Evolutionary conservation across 2,329 filamentous ascomycete species (phyloP), one percentile per base, ranked within the genome.

Genomic region (Parafenestella ontariensis): DNA sequence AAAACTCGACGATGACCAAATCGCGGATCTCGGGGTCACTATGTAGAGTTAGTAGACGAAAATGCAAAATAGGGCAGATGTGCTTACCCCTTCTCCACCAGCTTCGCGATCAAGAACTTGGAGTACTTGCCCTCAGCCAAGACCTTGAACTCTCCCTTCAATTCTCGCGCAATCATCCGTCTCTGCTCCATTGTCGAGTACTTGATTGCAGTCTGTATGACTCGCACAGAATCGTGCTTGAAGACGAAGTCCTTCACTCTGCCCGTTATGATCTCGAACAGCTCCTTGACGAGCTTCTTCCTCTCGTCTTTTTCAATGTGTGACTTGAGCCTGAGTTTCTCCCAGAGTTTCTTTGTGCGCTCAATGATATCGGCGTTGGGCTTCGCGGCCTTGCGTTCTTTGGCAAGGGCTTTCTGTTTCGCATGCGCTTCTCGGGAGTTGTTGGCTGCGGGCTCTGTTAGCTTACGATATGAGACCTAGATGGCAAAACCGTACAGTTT

Each of bases 221-320:
- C 92, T 65, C 95, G 87, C n/a, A 96, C 94, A 31, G 92, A 91
- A 74, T 99, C 95, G 76, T 99, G 95, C 85, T 99, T 99, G 79
- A 99, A 90, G 18, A 97, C 94, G 65, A 98, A 96, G 59, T 98
- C 95, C 77, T 91, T 92, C 68, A 98, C 90, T 53, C 90, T 87
- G 48, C 93, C 94, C 21, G 91, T 95, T 68, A 97, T 90, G 70
- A 99, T 96, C 52, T 85, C 83, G 76, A 96, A 98, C 23, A 99
- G 84, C 80, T 99, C 94, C 56, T 88, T 85, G 43, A 98, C 90
- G 36, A 99, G 85, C 73, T 89, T 84, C 76, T 94, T 89, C 59
- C 95, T 75, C 80, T 99, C 93, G 34, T 96, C 91, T 68, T 89
- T 87, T 36, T 92, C 90, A 1, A 99, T 92, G 69, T 97, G 92